Evolutionary conservation across 2,329 filamentous ascomycete genomes (phyloP).

Genomic region (Tetracladium maxilliforme): DNA sequence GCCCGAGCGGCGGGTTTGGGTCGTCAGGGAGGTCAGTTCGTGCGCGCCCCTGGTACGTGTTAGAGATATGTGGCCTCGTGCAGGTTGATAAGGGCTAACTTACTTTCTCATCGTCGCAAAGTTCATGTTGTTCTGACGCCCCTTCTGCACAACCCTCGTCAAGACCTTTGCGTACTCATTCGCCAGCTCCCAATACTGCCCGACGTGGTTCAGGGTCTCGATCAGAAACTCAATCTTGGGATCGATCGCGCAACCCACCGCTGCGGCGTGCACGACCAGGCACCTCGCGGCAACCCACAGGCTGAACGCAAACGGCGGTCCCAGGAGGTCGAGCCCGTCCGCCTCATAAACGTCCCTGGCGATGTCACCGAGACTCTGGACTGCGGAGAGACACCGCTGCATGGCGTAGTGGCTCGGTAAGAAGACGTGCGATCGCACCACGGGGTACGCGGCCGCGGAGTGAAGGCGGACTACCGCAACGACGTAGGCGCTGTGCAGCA

Average conservation of each 20-base stretch:
- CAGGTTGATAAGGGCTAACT: too few species aligned
- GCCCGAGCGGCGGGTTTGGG: slow-evolving; percentile 18
- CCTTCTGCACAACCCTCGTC: too few species aligned
- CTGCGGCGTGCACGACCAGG: slow-evolving; percentile 24
- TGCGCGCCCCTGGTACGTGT: slow-evolving; percentile 21
- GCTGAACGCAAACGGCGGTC: slow-evolving; percentile 27
- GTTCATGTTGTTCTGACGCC: slow-evolving; percentile 18
- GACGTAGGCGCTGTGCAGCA: slow-evolving; percentile 26
- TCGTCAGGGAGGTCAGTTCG: slow-evolving; percentile 21
- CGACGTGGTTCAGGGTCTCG: too few species aligned
- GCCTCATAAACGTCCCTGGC: slow-evolving; percentile 26
- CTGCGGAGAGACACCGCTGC: slow-evolving; percentile 26
- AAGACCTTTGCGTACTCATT: too few species aligned
- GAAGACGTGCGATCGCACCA: slow-evolving; percentile 22
- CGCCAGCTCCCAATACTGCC: too few species aligned
- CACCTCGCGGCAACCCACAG: slow-evolving; percentile 26
- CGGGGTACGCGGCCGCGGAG: slow-evolving; percentile 26
- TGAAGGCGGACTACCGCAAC: slow-evolving; percentile 27
- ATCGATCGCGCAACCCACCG: slow-evolving; percentile 18
- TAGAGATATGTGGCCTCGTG: too few species aligned
- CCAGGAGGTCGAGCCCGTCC: slow-evolving; percentile 24
- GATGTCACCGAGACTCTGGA: slow-evolving; percentile 26
- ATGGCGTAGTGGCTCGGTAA: slow-evolving; percentile 27
- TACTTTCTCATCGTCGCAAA: slow-evolving; percentile 25
- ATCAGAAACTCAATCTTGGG: slow-evolving; percentile 22